phyloP scores from a whole-genome alignment of 257 asterid species.

The Scutellaria barbata region DNA sequence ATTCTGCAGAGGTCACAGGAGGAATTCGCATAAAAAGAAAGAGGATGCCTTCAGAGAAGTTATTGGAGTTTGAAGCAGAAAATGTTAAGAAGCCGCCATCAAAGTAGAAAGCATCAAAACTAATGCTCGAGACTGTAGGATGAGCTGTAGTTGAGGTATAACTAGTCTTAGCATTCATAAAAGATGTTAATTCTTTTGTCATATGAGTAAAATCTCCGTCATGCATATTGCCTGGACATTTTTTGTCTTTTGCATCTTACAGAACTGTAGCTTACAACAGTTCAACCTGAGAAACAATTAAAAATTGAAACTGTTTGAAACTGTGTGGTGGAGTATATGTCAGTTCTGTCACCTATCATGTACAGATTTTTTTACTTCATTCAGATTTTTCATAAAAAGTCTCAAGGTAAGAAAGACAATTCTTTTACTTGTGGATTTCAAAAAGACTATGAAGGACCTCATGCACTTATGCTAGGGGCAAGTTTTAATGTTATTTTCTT shows the following conservation, averaged over 20 bases:
- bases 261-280: background rate
- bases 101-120: slow-evolving; percentile 53
- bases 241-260: slow-evolving; percentile 9
- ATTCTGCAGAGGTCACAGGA: slow-evolving; percentile 73
- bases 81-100: slow-evolving; percentile 56
- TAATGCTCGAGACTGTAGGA: slow-evolving; percentile 35
- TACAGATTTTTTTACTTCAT: background rate
- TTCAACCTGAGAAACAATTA: slow-evolving; percentile 1
- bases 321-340: background rate
- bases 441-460: background rate
- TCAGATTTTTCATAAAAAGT: background rate
- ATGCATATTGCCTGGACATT: slow-evolving; percentile 16
- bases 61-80: slow-evolving; percentile 58
- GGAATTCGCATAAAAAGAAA: slow-evolving; percentile 60
- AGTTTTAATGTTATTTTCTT: background rate
- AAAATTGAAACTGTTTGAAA: background rate
- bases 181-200: slow-evolving; percentile 4
- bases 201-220: background rate
- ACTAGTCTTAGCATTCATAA: slow-evolving; percentile 2
- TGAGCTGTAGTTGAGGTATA: slow-evolving; percentile 24
- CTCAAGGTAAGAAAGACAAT: background rate
- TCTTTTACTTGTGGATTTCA: background rate
- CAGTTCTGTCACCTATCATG: background rate
- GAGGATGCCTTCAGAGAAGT: slow-evolving; percentile 76
- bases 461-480: background rate